These are phyloP conservation scores for Schizothecium vesticola DNA, from an alignment of 495 filamentous ascomycete species.

Conservation along the genomic window DNA sequence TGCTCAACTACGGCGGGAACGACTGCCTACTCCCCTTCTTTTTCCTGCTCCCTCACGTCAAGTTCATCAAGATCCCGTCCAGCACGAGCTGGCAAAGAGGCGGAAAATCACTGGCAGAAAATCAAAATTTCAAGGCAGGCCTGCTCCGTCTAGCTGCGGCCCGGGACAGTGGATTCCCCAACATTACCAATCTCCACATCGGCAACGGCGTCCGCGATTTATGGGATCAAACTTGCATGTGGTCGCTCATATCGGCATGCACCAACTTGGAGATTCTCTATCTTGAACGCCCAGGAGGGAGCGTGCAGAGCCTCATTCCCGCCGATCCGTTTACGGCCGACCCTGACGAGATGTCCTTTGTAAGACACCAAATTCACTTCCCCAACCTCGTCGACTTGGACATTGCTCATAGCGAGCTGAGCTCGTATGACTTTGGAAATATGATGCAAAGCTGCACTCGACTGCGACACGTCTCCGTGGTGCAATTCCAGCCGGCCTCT, in stretches of 20 bases:
- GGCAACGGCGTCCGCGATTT: not conserved
- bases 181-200: not conserved
- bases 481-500: not conserved
- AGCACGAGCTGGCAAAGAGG: too few species aligned
- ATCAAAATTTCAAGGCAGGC: not conserved
- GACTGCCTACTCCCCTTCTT: not conserved
- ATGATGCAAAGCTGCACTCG: not conserved
- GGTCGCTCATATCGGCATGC: not conserved
- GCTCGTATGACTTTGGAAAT: not conserved
- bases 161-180: not conserved
- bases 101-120: too few species aligned
- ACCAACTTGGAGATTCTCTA: not conserved
- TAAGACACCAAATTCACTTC: not conserved
- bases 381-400: not conserved
- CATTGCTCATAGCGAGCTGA: not conserved
- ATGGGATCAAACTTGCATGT: not conserved
- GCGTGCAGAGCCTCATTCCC: too few species aligned
- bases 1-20: not conserved
- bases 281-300: not conserved
- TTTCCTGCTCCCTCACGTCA: not conserved
- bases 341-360: not conserved
- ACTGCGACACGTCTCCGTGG: not conserved
- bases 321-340: too few species aligned
- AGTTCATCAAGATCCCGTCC: not conserved
- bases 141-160: not conserved